Conservation (phyloP, 495 filamentous ascomycete species). For the Talaromyces trachyspermus region DNA sequence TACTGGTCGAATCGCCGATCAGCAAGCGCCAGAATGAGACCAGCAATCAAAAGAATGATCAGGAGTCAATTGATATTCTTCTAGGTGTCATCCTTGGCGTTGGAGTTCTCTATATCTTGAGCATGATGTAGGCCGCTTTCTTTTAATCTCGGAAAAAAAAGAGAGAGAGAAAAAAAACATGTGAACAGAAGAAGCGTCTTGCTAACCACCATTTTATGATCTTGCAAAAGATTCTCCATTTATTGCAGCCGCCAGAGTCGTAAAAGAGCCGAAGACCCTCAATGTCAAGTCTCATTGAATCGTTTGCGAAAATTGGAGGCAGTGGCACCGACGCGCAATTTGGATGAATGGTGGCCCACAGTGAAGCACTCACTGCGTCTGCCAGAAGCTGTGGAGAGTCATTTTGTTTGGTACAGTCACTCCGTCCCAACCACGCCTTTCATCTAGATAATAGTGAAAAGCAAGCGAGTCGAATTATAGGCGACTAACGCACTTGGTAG, state of each 20-base stretch:
- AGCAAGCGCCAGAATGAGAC: not conserved
- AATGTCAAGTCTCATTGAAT: slow-evolving; percentile 22
- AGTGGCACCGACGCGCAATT: slow-evolving; percentile 30
- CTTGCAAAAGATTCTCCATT: slow-evolving; percentile 31
- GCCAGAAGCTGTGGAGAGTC: slow-evolving; percentile 29
- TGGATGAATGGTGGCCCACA: slow-evolving; percentile 38
- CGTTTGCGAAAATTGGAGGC: slow-evolving; percentile 33
- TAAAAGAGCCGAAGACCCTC: slow-evolving; percentile 13
- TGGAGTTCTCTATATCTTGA: not conserved
- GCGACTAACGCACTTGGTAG: slow-evolving; percentile 13
- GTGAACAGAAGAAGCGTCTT: too few relatives aligned
- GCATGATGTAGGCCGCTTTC: slow-evolving; percentile 5
- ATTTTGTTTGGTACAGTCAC: slow-evolving; percentile 33
- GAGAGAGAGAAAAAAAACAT: too few relatives aligned
- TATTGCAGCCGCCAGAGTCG: slow-evolving; percentile 32
- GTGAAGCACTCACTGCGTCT: slow-evolving; percentile 29
- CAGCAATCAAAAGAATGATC: not conserved
- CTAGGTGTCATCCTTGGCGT: slow-evolving; percentile 4
- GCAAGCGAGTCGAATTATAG: not conserved
- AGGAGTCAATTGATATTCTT: not conserved
- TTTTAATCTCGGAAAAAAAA: too few relatives aligned
- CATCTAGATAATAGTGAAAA: not conserved
- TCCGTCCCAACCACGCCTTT: not conserved
- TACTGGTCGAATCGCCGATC: not conserved
- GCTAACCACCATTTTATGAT: too few relatives aligned